phyloP scores from a whole-genome alignment of 2,329 filamentous ascomycete genomes.

The Microsporum audouinii region DNA sequence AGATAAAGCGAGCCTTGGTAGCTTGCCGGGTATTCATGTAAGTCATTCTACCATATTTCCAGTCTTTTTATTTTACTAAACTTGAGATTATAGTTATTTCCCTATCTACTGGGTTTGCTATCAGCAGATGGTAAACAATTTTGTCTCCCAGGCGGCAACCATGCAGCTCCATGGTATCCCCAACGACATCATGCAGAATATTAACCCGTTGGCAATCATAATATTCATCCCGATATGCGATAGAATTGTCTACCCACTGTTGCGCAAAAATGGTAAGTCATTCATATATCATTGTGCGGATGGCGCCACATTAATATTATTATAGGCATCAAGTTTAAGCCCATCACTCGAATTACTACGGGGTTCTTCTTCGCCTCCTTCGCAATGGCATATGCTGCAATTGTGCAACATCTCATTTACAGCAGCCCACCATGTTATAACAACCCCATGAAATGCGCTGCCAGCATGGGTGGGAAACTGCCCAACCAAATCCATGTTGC shows the following conservation, averaged over 20 bases:
- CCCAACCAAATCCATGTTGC: constrained; percentile 35
- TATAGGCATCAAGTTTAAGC: constrained; percentile 52
- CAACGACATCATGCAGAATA: constrained; percentile 65
- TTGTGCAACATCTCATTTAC: constrained; percentile 48
- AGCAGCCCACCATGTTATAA: constrained; percentile 41
- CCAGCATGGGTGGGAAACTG: constrained; percentile 23
- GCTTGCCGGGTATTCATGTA: constrained; percentile 64
- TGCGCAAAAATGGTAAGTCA: constrained; percentile 41
- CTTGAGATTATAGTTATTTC: constrained; percentile 27
- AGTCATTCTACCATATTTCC: background rate
- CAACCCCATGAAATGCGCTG: constrained; percentile 24
- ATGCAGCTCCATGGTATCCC: constrained; percentile 58
- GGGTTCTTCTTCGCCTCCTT: constrained; percentile 56
- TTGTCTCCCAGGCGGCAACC: constrained; percentile 51
- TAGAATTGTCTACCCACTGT: constrained; percentile 52
- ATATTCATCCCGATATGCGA: constrained; percentile 65
- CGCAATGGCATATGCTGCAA: constrained; percentile 51
- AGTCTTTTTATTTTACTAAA: background rate
- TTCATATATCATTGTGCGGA: background rate
- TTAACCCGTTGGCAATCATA: constrained; percentile 63
- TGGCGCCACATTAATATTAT: background rate
- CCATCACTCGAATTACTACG: constrained; percentile 61
- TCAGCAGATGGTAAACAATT: constrained; percentile 55
- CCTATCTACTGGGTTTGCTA: constrained; percentile 60
- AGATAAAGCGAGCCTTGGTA: constrained; percentile 53